phyloP scores from a whole-genome alignment of 129 eudicot genomes.

The Flaveria ramosissima region DNA sequence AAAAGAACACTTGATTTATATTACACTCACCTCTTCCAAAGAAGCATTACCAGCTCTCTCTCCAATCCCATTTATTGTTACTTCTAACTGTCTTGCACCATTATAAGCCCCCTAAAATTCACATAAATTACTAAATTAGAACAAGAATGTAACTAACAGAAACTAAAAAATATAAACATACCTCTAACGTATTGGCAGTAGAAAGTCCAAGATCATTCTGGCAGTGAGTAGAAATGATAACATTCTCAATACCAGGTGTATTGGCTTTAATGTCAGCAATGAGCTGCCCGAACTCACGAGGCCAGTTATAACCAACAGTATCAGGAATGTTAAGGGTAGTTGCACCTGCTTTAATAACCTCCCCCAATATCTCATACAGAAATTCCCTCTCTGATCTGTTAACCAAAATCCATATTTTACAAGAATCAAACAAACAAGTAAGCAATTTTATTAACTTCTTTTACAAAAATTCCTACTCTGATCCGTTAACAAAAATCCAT shows the following conservation, averaged over 20 bases:
- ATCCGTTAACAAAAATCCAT: slow-evolving; percentile 40
- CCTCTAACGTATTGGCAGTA: slow-evolving; percentile 79
- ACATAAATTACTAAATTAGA: slow-evolving; percentile 9
- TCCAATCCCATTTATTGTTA: slow-evolving; percentile 84
- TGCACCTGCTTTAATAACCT: slow-evolving; percentile 82
- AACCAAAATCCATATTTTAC: background rate
- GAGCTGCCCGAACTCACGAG: slow-evolving; percentile 68
- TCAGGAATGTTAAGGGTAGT: slow-evolving; percentile 82
- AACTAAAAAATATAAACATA: slow-evolving; percentile 31
- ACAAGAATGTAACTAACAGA: background rate
- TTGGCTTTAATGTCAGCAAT: slow-evolving; percentile 79
- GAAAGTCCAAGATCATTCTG: slow-evolving; percentile 92
- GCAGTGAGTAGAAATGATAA: slow-evolving; percentile 81
- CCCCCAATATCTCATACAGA: slow-evolving; percentile 67
- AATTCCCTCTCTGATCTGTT: slow-evolving; percentile 78
- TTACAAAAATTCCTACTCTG: slow-evolving; percentile 79
- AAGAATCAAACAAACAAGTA: background rate
- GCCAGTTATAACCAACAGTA: slow-evolving; percentile 70
- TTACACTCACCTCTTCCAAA: slow-evolving; percentile 65
- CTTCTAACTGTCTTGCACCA: slow-evolving; percentile 81
- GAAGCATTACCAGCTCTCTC: slow-evolving; percentile 94
- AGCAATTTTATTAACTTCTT: slow-evolving; percentile 23
- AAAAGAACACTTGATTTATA: background rate
- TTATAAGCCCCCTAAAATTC: slow-evolving; percentile 65
- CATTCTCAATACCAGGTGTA: slow-evolving; percentile 78